phyloP scores from a whole-genome alignment of 108 stramenopile genomes.

The Mayamaea pseudoterrestris region DNA sequence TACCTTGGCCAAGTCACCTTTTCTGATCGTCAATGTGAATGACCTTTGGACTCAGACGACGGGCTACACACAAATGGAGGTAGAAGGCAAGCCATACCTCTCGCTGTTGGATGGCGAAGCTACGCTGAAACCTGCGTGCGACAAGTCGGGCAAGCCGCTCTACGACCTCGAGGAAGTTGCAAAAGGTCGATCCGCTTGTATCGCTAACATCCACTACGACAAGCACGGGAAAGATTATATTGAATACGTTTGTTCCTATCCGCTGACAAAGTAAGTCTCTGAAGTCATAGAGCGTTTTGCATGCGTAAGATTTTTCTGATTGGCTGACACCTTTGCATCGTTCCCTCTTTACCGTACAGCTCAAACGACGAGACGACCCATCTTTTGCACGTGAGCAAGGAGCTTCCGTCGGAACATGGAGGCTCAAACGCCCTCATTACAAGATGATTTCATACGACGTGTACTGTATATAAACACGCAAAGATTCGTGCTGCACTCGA shows the following conservation, averaged over 20 bases:
- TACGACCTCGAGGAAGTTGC: constrained; percentile 45
- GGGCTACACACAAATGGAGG: constrained; percentile 64
- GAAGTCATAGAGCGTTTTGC: background rate
- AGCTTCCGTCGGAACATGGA: too few relatives aligned
- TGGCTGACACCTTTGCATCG: background rate
- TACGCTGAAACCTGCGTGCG: constrained; percentile 16
- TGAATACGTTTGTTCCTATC: constrained; percentile 69
- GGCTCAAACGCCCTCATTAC: background rate
- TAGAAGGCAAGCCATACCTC: constrained; percentile 48
- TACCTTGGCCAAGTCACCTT: constrained; percentile 53
- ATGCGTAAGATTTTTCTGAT: background rate
- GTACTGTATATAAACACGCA: too few relatives aligned
- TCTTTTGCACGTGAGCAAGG: constrained; percentile 33
- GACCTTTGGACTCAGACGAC: constrained; percentile 53
- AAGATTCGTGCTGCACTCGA: too few relatives aligned
- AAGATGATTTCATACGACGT: too few relatives aligned
- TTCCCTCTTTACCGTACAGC: constrained; percentile 9
- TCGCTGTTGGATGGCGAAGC: constrained; percentile 35
- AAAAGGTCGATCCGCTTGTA: constrained; percentile 33
- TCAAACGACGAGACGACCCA: constrained; percentile 39
- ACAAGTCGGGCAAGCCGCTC: constrained; percentile 17
- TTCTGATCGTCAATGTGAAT: constrained; percentile 63
- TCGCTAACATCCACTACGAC: constrained; percentile 51
- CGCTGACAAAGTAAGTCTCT: constrained; percentile 59
- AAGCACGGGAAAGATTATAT: constrained; percentile 53